Conservation (phyloP, 768 basidiomycete genomes). For the Mycena haematopus region DNA sequence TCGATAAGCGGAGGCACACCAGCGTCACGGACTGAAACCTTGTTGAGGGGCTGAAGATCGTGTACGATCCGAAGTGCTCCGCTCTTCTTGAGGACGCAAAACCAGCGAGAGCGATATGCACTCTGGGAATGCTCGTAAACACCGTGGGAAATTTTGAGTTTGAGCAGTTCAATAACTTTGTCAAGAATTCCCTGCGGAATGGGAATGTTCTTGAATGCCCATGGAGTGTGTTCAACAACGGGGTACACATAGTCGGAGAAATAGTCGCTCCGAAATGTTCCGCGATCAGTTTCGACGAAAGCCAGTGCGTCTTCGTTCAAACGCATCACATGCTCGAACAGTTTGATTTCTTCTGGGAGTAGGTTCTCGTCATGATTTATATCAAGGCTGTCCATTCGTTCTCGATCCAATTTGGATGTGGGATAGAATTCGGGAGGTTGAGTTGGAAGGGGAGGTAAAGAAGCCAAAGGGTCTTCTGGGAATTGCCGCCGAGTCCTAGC, state of each 20-base stretch:
- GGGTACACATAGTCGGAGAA: slow-evolving; percentile 38
- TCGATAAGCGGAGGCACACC: slow-evolving; percentile 42
- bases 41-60: slow-evolving; percentile 46
- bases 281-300: background rate
- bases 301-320: background rate
- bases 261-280: background rate
- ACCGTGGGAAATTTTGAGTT: slow-evolving; percentile 41
- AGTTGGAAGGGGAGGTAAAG: background rate
- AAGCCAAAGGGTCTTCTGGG: background rate
- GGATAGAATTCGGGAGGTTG: background rate
- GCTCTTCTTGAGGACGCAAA: slow-evolving; percentile 45
- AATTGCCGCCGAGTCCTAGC: background rate
- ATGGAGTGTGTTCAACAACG: slow-evolving; percentile 42
- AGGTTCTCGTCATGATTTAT: background rate
- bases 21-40: slow-evolving; percentile 44
- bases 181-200: slow-evolving; percentile 42
- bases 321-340: background rate
- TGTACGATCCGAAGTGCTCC: slow-evolving; percentile 44
- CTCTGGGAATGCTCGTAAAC: slow-evolving; percentile 45
- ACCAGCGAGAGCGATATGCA: slow-evolving; percentile 45
- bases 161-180: slow-evolving; percentile 38
- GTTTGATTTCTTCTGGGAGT: background rate
- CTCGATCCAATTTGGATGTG: background rate
- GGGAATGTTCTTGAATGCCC: slow-evolving; percentile 41
- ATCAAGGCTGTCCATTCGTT: background rate